Evolutionary conservation across 371 early-diverging fungal genomes (phyloP).

Genomic region (Modicella reniformis): DNA sequence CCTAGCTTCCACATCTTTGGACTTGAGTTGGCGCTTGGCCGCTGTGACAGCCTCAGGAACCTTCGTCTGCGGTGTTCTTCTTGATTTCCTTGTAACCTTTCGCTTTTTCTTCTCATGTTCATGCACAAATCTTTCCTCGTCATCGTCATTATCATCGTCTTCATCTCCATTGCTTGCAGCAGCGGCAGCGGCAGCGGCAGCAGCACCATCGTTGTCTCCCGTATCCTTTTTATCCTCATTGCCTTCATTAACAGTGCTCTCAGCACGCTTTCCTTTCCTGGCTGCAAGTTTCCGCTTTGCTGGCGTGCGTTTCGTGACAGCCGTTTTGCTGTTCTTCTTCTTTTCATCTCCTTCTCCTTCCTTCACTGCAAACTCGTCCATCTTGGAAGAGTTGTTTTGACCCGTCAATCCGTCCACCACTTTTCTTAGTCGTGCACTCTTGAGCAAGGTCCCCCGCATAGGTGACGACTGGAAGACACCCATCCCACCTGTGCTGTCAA

Average conservation of each 20-base stretch:
- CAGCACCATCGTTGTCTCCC: not conserved
- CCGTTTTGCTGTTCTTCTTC: not conserved
- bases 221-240: constrained; percentile 4
- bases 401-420: constrained; percentile 50
- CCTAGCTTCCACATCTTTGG: constrained; percentile 33
- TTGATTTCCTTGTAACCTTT: constrained; percentile 7
- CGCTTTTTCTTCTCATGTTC: constrained; percentile 24
- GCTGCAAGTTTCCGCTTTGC: constrained; percentile 15
- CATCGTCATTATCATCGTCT: constrained; percentile 1
- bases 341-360: not conserved
- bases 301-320: not conserved
- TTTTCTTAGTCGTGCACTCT: constrained; percentile 59
- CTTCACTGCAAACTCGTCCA: constrained; percentile 16
- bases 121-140: constrained; percentile 25
- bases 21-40: constrained; percentile 37
- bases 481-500: constrained; percentile 41
- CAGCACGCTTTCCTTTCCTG: constrained; percentile 15
- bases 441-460: constrained; percentile 36
- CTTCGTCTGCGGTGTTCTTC: constrained; percentile 22
- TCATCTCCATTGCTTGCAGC: not conserved
- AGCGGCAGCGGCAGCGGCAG: not conserved
- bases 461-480: constrained; percentile 38
- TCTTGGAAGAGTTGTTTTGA: constrained; percentile 30
- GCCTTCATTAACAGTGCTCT: constrained; percentile 14
- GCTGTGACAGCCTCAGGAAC: constrained; percentile 43